These are phyloP conservation scores for Trypanosoma lewisi DNA, from an alignment of 208 protist species.

Conservation along the genomic window DNA sequence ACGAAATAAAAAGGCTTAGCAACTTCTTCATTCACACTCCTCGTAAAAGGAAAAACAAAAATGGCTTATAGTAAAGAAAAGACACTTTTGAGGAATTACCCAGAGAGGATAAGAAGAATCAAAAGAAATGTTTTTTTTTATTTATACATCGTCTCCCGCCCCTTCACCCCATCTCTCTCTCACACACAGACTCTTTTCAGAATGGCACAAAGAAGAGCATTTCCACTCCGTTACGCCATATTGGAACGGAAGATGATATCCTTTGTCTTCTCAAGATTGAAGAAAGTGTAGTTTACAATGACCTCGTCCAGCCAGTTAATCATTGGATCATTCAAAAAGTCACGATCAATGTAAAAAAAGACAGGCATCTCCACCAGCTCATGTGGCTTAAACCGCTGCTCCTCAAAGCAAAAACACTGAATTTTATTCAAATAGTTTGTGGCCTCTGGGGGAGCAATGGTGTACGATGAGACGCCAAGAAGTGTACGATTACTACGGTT, in stretches of 20 bases:
- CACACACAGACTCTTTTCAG: neutral
- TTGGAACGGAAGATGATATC: slow-evolving; percentile 82
- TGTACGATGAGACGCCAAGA: slow-evolving; percentile 89
- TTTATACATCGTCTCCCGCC: neutral
- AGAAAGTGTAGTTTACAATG: slow-evolving; percentile 91
- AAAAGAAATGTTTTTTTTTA: neutral
- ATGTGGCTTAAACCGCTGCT: slow-evolving; percentile 94
- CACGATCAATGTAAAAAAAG: slow-evolving; percentile 96
- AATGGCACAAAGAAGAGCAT: neutral
- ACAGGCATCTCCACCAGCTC: slow-evolving; percentile 97
- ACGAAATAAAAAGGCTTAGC: too few relatives aligned
- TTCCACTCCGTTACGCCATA: slow-evolving; percentile 5
- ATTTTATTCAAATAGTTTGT: slow-evolving; percentile 97
- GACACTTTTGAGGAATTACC: too few relatives aligned
- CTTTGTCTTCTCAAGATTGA: slow-evolving; percentile 86
- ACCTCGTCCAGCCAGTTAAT: slow-evolving; percentile 86
- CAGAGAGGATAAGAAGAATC: too few relatives aligned
- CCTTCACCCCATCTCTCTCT: neutral
- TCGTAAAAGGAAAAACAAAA: too few relatives aligned
- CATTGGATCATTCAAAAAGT: slow-evolving; percentile 90
- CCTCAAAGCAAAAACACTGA: slow-evolving; percentile 97
- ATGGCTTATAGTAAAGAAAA: too few relatives aligned
- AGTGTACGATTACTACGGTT: slow-evolving; percentile 87
- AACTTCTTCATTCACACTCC: too few relatives aligned
- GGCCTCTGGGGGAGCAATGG: slow-evolving; percentile 85